Evolutionary conservation across 2,329 filamentous ascomycete species (phyloP).

Genomic region (Pseudomassariella vexata): DNA sequence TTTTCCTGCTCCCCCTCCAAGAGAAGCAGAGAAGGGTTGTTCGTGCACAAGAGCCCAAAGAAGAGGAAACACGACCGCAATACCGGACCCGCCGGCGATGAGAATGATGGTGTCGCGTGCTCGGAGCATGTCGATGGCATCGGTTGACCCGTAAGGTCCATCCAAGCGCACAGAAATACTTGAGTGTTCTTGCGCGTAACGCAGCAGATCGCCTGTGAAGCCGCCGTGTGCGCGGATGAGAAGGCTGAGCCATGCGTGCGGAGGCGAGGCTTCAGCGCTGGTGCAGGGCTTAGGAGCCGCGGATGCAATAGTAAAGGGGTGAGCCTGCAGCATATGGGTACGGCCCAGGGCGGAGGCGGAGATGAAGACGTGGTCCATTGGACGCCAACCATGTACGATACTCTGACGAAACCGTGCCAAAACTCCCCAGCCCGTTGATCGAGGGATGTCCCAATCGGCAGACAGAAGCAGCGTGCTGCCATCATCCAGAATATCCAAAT

Average conservation of each 20-base stretch:
- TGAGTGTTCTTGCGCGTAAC: constrained; percentile 38
- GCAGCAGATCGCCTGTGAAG: constrained; percentile 51
- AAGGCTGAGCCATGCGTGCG: constrained; percentile 47
- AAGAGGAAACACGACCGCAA: constrained; percentile 58
- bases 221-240: constrained; percentile 55
- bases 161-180: constrained; percentile 48
- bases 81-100: constrained; percentile 58
- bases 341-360: constrained; percentile 48
- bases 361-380: constrained; percentile 60
- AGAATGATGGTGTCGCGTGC: constrained; percentile 44
- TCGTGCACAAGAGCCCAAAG: constrained; percentile 41
- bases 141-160: constrained; percentile 57
- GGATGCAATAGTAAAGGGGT: constrained; percentile 64
- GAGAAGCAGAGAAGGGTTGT: no score
- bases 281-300: constrained; percentile 35
- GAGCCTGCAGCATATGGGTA: constrained; percentile 51
- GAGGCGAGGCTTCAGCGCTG: constrained; percentile 10
- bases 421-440: constrained; percentile 4
- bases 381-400: constrained; percentile 48
- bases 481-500: constrained; percentile 48
- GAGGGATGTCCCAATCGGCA: constrained; percentile 28
- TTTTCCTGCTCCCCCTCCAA: no score
- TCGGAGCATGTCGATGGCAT: constrained; percentile 47
- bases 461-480: constrained; percentile 46
- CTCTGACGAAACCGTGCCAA: constrained; percentile 19